phyloP scores from a whole-genome alignment of 306 rosid genomes.

The Pterocarpus santalinus region DNA sequence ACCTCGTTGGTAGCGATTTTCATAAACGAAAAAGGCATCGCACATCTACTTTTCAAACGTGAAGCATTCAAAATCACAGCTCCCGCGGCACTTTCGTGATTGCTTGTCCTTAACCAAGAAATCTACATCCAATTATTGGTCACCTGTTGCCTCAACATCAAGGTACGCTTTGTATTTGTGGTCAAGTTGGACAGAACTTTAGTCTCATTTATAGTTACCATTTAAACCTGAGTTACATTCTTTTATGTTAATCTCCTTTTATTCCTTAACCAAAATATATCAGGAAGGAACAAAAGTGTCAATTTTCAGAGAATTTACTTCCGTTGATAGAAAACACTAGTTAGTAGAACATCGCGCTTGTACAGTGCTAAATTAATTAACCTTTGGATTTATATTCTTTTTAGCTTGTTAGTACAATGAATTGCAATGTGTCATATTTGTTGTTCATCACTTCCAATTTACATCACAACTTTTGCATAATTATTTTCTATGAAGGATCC shows the following conservation, averaged over 20 bases:
- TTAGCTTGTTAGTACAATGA: background rate
- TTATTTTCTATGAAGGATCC: conserved; percentile 14
- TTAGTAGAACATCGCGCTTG: background rate
- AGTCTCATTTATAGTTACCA: conserved; percentile 4
- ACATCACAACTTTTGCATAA: background rate
- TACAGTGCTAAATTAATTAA: background rate
- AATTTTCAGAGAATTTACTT: conserved; percentile 20
- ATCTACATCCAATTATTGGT: conserved; percentile 43
- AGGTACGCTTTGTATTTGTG: background rate
- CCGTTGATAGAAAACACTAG: conserved; percentile 5
- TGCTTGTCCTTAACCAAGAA: conserved; percentile 28
- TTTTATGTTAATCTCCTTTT: background rate
- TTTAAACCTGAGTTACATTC: background rate
- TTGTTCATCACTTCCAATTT: background rate
- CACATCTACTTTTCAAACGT: conserved; percentile 37
- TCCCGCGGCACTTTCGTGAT: conserved; percentile 26
- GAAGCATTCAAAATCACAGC: conserved; percentile 24
- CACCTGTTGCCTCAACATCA: conserved; percentile 37
- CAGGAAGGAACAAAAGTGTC: background rate
- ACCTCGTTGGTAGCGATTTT: conserved; percentile 41
- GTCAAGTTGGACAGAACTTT: conserved; percentile 23
- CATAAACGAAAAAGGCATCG: conserved; percentile 13
- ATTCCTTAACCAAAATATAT: background rate
- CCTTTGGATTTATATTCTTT: background rate
- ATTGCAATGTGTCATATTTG: background rate